These are phyloP conservation scores for Aurantiochytrium sp. DNA, from an alignment of 108 stramenopile species.

Conservation along the genomic window DNA sequence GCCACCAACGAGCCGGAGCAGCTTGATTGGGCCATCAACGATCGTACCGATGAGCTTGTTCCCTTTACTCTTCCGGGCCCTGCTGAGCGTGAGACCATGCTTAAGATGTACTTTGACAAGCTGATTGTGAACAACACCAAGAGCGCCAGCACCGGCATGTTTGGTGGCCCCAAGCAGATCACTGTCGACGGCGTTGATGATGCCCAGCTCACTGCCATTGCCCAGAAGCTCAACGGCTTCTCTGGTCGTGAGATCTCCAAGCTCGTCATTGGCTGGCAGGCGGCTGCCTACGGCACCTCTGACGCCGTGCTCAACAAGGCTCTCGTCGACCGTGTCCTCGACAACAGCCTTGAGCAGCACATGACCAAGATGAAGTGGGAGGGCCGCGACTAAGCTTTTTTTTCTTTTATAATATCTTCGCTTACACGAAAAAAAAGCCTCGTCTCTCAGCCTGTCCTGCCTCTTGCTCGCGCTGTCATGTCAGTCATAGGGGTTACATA, in stretches of 20 bases:
- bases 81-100: slow-evolving; percentile 43
- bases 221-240: slow-evolving; percentile 44
- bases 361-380: slow-evolving; percentile 4
- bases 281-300: slow-evolving; percentile 37
- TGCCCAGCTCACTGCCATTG: slow-evolving; percentile 31
- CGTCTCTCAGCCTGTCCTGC: too few relatives aligned
- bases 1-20: slow-evolving; percentile 70
- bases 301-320: not conserved
- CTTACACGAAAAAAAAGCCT: too few relatives aligned
- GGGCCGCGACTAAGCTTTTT: not conserved
- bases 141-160: slow-evolving; percentile 19
- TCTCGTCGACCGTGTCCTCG: not conserved
- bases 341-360: not conserved
- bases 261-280: slow-evolving; percentile 56
- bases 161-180: slow-evolving; percentile 27
- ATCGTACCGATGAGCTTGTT: slow-evolving; percentile 67
- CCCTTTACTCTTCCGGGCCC: slow-evolving; percentile 56
- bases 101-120: slow-evolving; percentile 53
- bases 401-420: too few relatives aligned
- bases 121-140: slow-evolving; percentile 36
- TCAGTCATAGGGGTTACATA: too few relatives aligned
- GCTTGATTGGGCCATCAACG: slow-evolving; percentile 65
- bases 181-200: slow-evolving; percentile 43
- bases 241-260: slow-evolving; percentile 62
- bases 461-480: too few relatives aligned